phyloP scores from a whole-genome alignment of 164 flowering plant species.

The Houttuynia cordata region DNA sequence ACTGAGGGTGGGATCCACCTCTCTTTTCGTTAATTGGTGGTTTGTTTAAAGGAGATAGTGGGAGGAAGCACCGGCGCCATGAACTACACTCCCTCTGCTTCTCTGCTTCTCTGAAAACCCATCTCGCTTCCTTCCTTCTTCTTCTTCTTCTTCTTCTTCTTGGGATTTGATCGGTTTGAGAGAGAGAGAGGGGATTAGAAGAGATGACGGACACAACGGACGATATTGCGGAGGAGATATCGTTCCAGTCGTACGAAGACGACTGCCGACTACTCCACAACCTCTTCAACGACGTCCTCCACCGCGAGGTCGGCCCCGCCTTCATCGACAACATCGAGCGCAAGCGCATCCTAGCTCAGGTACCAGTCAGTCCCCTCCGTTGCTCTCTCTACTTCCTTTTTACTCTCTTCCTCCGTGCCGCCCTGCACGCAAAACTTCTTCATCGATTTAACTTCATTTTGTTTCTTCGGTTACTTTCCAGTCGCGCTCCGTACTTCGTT shows the following conservation, averaged over 20 bases:
- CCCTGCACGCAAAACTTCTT: background rate
- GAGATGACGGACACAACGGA: conserved; percentile 75
- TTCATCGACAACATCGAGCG: conserved; percentile 61
- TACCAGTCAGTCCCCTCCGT: too few relatives aligned
- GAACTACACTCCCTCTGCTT: too few relatives aligned
- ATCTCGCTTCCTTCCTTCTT: too few relatives aligned
- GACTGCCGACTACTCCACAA: conserved; percentile 59
- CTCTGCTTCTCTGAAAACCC: too few relatives aligned
- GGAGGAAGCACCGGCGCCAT: too few relatives aligned
- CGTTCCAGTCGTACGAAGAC: conserved; percentile 74
- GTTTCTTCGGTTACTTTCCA: too few relatives aligned
- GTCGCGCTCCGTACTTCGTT: too few relatives aligned
- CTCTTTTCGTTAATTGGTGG: too few relatives aligned
- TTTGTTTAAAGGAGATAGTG: too few relatives aligned
- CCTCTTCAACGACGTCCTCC: conserved; percentile 67
- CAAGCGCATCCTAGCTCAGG: conserved; percentile 65
- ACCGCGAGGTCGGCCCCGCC: conserved; percentile 43
- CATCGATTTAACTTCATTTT: background rate
- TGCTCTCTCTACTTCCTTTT: background rate
- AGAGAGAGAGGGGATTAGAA: background rate
- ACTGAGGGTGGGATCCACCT: too few relatives aligned
- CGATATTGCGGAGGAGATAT: conserved; percentile 83
- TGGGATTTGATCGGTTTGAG: too few relatives aligned
- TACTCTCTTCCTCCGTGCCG: background rate
- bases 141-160: too few relatives aligned